Evolutionary conservation across 768 basidiomycete species (phyloP), one percentile per base, ranked within the genome.

Genomic region (Naganishia onofrii): DNA sequence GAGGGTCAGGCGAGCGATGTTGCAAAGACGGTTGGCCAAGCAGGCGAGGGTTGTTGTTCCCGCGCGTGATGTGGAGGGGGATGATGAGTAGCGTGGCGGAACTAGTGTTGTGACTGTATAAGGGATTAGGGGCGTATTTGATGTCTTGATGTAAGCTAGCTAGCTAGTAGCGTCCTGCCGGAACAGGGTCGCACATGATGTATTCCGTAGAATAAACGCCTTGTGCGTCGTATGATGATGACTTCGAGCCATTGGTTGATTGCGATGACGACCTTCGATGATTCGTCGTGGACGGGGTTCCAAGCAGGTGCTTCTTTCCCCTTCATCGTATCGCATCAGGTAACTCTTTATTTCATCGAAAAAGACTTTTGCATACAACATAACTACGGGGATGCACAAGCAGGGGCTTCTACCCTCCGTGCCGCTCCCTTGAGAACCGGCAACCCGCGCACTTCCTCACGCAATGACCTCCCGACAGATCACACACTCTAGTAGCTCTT

Each of bases 311-410:
- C 9, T 42, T 42, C 9, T 42, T 42, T 42, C 15, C 42, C 42
- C 8, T 42, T 42, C 42, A 8, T 10, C 42, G 7, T 42, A 2
- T 42, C 15, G n/a, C n/a, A n/a, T n/a, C n/a, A n/a, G n/a, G n/a
- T 4, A 51, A n/a, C 19, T 51, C 48, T n/a, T 51, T 51, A 6
- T 21, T 26, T 51, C 23, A 51, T 51, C 48, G 19, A 7, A 26
- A 26, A 51, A 7, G n/a, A n/a, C n/a, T n/a, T 51, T 51, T 51
- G n/a, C 23, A 51, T 51, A 51, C 48, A 51, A 51, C 48, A 51
- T 51, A n/a, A n/a, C n/a, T n/a, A n/a, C n/a, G n/a, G n/a, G n/a
- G n/a, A n/a, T n/a, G n/a, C n/a, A n/a, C 6, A 51, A n/a, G n/a
- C n/a, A 51, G 4, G 21, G n/a, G 13, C 21, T 17, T 21, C 48